A percentile compares a stretch with the other conserved stretches of the same genome.
phyloP scores from a whole-genome alignment of 257 asterid species.

The Penstemon eatonii region DNA sequence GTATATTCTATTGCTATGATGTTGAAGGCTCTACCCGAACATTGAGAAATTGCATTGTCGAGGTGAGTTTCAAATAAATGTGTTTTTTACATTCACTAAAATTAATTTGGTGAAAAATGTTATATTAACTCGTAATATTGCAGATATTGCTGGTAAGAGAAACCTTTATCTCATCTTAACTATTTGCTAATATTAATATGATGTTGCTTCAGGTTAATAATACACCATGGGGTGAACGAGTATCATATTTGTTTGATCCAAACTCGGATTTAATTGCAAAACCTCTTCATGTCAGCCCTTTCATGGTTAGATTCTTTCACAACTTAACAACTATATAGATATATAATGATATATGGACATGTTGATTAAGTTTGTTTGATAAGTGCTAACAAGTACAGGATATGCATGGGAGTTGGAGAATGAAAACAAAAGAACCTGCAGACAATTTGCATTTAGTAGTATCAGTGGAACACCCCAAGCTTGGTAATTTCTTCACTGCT shows the following conservation, averaged over 20 bases:
- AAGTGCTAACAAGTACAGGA: slow-evolving; percentile 38
- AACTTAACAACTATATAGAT: no score
- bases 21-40: slow-evolving; percentile 39
- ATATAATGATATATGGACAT: no score
- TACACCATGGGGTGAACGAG: slow-evolving; percentile 79
- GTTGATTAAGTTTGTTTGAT: background rate
- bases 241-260: slow-evolving; percentile 59
- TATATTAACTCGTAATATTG: background rate
- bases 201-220: slow-evolving; percentile 55
- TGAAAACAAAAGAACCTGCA: slow-evolving; percentile 53
- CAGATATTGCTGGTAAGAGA: no score
- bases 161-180: no score
- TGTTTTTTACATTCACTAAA: no score
- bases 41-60: slow-evolving; percentile 67
- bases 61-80: no score
- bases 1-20: slow-evolving; percentile 63
- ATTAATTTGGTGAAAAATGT: background rate
- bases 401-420: slow-evolving; percentile 63
- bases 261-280: slow-evolving; percentile 58
- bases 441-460: slow-evolving; percentile 45
- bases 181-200: background rate
- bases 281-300: slow-evolving; percentile 73
- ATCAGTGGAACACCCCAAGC: slow-evolving; percentile 56
- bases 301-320: slow-evolving; percentile 46
- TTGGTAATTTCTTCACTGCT: slow-evolving; percentile 61